phyloP scores from a whole-genome alignment of 257 asterid genomes.

The Salvia hispanica region DNA sequence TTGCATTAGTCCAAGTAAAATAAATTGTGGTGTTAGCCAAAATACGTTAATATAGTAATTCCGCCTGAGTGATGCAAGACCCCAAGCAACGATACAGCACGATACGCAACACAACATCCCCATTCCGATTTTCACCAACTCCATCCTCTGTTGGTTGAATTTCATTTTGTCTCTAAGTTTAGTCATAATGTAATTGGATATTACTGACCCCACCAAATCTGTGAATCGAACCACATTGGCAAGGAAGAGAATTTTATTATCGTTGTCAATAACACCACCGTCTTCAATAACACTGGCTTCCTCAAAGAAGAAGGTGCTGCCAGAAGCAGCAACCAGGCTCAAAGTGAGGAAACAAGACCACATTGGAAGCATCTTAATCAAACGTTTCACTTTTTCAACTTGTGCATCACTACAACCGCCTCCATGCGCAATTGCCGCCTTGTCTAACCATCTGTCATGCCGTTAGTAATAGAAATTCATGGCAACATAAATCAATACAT shows the following conservation, averaged over 20 bases:
- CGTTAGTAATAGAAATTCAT: too few species aligned
- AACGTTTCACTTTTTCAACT: background rate
- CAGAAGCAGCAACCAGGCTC: background rate
- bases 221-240: background rate
- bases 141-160: background rate
- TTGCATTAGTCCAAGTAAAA: conserved; percentile 22
- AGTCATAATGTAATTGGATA: background rate
- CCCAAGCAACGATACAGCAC: conserved; percentile 4
- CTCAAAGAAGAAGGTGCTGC: conserved; percentile 16
- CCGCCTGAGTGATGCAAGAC: background rate
- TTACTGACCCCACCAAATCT: background rate
- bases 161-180: background rate
- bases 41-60: background rate
- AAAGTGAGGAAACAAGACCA: conserved; percentile 9
- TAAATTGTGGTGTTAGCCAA: conserved; percentile 20
- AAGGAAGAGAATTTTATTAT: background rate
- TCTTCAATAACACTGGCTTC: background rate
- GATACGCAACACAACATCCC: background rate
- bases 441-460: conserved; percentile 2
- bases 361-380: conserved; percentile 9
- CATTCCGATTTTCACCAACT: conserved; percentile 1
- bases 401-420: background rate
- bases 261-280: too few species aligned
- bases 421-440: background rate
- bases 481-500: too few species aligned